These are phyloP conservation scores for Xylaria sp. DNA, from an alignment of 2,329 filamentous ascomycete species.

Conservation along the genomic window DNA sequence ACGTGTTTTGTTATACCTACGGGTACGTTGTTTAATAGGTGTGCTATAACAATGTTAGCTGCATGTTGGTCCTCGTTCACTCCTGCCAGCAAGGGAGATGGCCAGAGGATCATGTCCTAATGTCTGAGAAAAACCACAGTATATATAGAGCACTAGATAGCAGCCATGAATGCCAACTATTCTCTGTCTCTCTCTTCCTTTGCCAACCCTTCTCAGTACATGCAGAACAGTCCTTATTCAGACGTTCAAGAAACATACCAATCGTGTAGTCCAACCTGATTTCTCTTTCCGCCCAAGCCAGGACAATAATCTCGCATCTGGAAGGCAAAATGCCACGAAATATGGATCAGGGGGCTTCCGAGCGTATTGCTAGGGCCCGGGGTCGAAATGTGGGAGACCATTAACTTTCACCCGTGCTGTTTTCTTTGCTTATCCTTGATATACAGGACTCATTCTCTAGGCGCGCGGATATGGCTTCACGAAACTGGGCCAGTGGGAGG, in stretches of 20 bases:
- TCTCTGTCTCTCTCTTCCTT: background rate
- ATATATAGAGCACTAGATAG: slow-evolving; percentile 17
- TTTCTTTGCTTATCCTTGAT: slow-evolving; percentile 1
- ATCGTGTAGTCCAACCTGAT: background rate
- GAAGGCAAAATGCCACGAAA: slow-evolving; percentile 49
- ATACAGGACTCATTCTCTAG: slow-evolving; percentile 45
- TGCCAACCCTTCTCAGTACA: background rate
- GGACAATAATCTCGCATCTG: background rate
- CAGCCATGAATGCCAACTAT: background rate
- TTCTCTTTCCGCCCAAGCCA: background rate
- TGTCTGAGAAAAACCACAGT: background rate
- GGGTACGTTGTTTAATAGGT: slow-evolving; percentile 2
- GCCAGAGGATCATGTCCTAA: background rate
- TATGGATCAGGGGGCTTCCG: slow-evolving; percentile 57
- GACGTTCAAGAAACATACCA: background rate
- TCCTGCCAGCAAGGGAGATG: background rate
- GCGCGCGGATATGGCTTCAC: slow-evolving; percentile 42
- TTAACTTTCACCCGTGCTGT: background rate
- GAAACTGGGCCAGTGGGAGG: slow-evolving; percentile 32
- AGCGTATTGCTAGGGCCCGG: slow-evolving; percentile 56
- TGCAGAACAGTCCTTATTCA: background rate
- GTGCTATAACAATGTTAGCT: slow-evolving; percentile 8
- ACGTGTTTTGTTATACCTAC: slow-evolving; percentile 5
- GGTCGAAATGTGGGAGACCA: slow-evolving; percentile 44
- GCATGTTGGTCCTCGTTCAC: slow-evolving; percentile 1